phyloP scores from a whole-genome alignment of 1,139 yeast genomes.

The Blastobotrys arbuscula region DNA sequence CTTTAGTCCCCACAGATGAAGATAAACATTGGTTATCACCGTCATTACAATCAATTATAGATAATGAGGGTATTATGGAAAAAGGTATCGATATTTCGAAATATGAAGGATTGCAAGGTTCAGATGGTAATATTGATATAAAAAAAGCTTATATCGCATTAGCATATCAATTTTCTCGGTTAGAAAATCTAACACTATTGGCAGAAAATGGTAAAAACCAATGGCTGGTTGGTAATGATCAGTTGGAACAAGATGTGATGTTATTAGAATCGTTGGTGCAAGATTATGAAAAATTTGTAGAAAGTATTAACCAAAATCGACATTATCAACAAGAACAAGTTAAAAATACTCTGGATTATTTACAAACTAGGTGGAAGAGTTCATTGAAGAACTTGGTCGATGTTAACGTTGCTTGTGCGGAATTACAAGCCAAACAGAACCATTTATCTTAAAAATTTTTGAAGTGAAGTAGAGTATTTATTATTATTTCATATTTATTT shows the following conservation, averaged over 20 bases:
- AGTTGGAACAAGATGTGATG: slow-evolving; percentile 24
- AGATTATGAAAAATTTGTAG: slow-evolving; percentile 20
- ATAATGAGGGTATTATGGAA: slow-evolving; percentile 26
- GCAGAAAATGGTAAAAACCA: slow-evolving; percentile 31
- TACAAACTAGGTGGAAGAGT: slow-evolving; percentile 26
- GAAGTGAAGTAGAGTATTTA: too few relatives aligned
- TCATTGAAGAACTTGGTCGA: slow-evolving; percentile 26
- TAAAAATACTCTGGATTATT: slow-evolving; percentile 25
- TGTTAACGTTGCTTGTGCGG: slow-evolving; percentile 25
- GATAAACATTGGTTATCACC: slow-evolving; percentile 6
- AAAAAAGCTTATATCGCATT: slow-evolving; percentile 28
- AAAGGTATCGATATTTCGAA: slow-evolving; percentile 32
- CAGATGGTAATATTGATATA: slow-evolving; percentile 17
- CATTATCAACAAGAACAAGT: slow-evolving; percentile 24
- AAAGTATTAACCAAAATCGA: slow-evolving; percentile 23
- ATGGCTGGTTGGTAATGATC: slow-evolving; percentile 33
- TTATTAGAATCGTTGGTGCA: slow-evolving; percentile 23
- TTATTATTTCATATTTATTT: too few relatives aligned
- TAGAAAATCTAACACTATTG: slow-evolving; percentile 28
- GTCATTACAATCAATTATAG: background rate
- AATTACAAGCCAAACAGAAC: slow-evolving; percentile 1
- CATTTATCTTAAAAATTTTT: too few relatives aligned
- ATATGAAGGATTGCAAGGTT: slow-evolving; percentile 22
- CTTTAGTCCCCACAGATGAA: slow-evolving; percentile 10
- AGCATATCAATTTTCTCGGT: slow-evolving; percentile 27